Conservation (phyloP, 2,329 filamentous ascomycete genomes). For the Colletotrichum trifolii region DNA sequence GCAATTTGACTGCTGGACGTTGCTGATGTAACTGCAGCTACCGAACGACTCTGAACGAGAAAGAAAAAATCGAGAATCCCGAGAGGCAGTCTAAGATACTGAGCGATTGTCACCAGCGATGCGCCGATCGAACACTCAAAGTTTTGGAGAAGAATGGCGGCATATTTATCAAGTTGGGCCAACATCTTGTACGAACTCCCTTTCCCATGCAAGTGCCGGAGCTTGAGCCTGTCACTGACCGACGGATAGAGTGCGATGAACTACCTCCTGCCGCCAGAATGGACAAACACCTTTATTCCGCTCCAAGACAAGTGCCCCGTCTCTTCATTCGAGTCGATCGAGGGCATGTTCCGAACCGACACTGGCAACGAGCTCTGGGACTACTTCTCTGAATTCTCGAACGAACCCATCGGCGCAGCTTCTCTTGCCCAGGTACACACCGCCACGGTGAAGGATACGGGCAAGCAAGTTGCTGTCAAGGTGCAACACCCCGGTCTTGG, state of each 20-base stretch:
- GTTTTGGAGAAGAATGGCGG: constrained; percentile 96
- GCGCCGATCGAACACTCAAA: constrained; percentile 85
- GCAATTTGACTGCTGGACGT: constrained; percentile 37
- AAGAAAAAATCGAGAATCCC: constrained; percentile 70
- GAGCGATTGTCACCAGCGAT: constrained; percentile 89
- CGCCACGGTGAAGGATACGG: constrained; percentile 83
- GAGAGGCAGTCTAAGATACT: constrained; percentile 76
- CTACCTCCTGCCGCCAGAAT: constrained; percentile 89
- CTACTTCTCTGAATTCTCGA: constrained; percentile 87
- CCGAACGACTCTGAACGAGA: constrained; percentile 81
- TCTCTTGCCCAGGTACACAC: constrained; percentile 95
- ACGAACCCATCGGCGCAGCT: constrained; percentile 86
- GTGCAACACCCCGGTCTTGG: constrained; percentile 92
- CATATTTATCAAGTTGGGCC: constrained; percentile 97
- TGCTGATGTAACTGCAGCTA: constrained; percentile 69
- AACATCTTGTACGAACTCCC: constrained; percentile 75
- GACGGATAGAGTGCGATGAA: constrained; percentile 84
- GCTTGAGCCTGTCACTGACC: constrained; percentile 36
- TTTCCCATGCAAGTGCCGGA: not conserved
- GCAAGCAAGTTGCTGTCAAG: constrained; percentile 93
- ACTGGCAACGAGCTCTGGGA: constrained; percentile 83
- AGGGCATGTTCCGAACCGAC: constrained; percentile 86
- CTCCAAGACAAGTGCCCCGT: constrained; percentile 96
- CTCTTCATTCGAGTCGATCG: constrained; percentile 87
- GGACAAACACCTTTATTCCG: constrained; percentile 95